phyloP scores from a whole-genome alignment of 805 yeast species.

The Sugiyamaella marilandica region DNA sequence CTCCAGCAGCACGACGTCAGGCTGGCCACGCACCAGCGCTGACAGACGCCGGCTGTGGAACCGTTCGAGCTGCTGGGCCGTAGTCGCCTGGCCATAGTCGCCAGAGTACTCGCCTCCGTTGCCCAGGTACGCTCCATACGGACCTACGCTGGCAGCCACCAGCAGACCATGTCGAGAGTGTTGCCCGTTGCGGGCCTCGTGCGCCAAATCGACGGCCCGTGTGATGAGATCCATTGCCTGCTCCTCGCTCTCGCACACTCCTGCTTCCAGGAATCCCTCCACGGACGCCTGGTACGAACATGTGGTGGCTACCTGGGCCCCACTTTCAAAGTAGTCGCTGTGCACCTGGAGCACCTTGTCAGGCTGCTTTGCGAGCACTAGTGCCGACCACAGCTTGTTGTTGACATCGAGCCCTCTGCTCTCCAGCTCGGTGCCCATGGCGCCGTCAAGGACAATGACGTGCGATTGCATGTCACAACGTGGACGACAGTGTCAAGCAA shows the following conservation, averaged over 20 bases:
- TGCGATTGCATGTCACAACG: not conserved
- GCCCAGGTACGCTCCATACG: conserved; percentile 67
- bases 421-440: conserved; percentile 60
- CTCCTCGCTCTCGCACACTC: conserved; percentile 9
- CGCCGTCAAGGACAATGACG: conserved; percentile 49
- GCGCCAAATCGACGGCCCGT: conserved; percentile 26
- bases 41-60: conserved; percentile 50
- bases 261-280: conserved; percentile 31
- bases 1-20: conserved; percentile 60
- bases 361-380: conserved; percentile 44
- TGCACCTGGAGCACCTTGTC: conserved; percentile 45
- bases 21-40: conserved; percentile 35
- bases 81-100: conserved; percentile 41
- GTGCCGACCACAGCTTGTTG: conserved; percentile 59
- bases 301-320: conserved; percentile 52
- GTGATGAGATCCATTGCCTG: conserved; percentile 15
- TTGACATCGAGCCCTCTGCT: conserved; percentile 41
- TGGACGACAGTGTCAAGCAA: too few relatives aligned
- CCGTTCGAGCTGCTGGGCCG: conserved; percentile 36
- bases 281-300: conserved; percentile 59
- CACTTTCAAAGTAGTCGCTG: conserved; percentile 45
- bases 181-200: conserved; percentile 22
- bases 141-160: conserved; percentile 67
- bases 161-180: conserved; percentile 2
- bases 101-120: conserved; percentile 75